Evolutionary conservation across 1,284 basidiomycete genomes (phyloP).

Genomic region (Boletus holoroseus): DNA sequence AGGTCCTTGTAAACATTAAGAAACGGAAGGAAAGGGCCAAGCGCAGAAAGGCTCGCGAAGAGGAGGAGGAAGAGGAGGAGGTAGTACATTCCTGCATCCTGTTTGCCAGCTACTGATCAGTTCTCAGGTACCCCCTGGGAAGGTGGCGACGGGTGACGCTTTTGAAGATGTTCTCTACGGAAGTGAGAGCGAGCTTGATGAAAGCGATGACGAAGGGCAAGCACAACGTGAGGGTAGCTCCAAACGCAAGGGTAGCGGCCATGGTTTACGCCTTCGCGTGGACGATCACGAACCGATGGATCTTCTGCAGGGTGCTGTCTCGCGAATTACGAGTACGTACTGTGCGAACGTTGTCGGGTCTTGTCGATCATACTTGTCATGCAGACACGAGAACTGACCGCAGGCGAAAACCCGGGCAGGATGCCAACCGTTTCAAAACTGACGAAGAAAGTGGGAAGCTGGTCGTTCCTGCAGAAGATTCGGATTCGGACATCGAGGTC

Average conservation of each 20-base stretch:
- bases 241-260: conserved; percentile 38
- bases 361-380: conserved; percentile 11
- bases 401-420: conserved; percentile 77
- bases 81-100: conserved; percentile 24
- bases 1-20: conserved; percentile 48
- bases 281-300: conserved; percentile 97
- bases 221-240: conserved; percentile 26
- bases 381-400: conserved; percentile 50
- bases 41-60: conserved; percentile 57
- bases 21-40: conserved; percentile 79
- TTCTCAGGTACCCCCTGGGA: conserved; percentile 38
- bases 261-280: conserved; percentile 65
- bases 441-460: conserved; percentile 87
- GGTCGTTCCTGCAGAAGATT: conserved; percentile 69
- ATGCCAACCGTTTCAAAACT: conserved; percentile 82
- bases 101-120: conserved; percentile 8
- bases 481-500: conserved; percentile 40
- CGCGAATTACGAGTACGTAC: conserved; percentile 69
- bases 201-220: conserved; percentile 64
- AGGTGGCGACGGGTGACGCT: conserved; percentile 69
- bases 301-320: conserved; percentile 79
- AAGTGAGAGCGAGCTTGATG: conserved; percentile 81
- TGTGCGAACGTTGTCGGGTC: neutral
- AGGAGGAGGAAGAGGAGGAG: conserved; percentile 52
- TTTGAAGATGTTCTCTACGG: conserved; percentile 96